Conservation (phyloP, 768 basidiomycete genomes). For the Agaricus blazei region DNA sequence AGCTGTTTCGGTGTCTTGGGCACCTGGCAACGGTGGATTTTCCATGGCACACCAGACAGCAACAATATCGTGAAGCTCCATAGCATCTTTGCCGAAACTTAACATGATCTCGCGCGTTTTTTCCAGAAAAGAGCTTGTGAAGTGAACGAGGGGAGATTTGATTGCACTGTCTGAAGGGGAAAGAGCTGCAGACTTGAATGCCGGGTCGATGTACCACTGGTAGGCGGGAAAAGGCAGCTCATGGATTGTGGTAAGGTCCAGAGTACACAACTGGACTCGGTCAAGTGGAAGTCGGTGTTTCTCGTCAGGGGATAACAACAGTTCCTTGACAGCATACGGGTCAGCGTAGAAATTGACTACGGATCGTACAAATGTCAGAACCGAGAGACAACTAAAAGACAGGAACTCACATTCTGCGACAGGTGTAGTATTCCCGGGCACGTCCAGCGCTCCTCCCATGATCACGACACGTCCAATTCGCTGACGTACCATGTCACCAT, state of each 20-base stretch:
- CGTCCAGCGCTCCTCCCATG: slow-evolving; percentile 94
- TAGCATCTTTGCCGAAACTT: slow-evolving; percentile 74
- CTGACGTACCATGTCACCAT: slow-evolving; percentile 46
- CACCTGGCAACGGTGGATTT: slow-evolving; percentile 47
- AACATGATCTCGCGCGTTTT: slow-evolving; percentile 72
- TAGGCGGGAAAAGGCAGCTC: slow-evolving; percentile 71
- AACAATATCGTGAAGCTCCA: slow-evolving; percentile 89
- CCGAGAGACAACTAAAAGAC: neutral
- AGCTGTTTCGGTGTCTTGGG: slow-evolving; percentile 2
- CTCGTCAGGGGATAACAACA: slow-evolving; percentile 42
- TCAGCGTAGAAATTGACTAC: slow-evolving; percentile 86
- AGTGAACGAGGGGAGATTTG: slow-evolving; percentile 65
- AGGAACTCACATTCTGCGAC: slow-evolving; percentile 72
- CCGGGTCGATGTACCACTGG: slow-evolving; percentile 50
- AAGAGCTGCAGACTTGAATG: slow-evolving; percentile 42
- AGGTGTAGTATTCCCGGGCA: slow-evolving; percentile 82
- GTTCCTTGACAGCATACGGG: slow-evolving; percentile 72
- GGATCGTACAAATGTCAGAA: neutral
- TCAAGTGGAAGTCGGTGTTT: slow-evolving; percentile 52
- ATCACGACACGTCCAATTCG: slow-evolving; percentile 72
- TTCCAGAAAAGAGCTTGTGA: slow-evolving; percentile 77
- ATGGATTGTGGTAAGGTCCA: slow-evolving; percentile 82
- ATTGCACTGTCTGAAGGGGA: slow-evolving; percentile 38
- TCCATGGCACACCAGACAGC: slow-evolving; percentile 85
- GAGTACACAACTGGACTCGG: slow-evolving; percentile 63